Percentiles rank a stretch among this genome's conserved stretches.
phyloP scores from a whole-genome alignment of 139 green algal species.

The Gonium pectorale region DNA sequence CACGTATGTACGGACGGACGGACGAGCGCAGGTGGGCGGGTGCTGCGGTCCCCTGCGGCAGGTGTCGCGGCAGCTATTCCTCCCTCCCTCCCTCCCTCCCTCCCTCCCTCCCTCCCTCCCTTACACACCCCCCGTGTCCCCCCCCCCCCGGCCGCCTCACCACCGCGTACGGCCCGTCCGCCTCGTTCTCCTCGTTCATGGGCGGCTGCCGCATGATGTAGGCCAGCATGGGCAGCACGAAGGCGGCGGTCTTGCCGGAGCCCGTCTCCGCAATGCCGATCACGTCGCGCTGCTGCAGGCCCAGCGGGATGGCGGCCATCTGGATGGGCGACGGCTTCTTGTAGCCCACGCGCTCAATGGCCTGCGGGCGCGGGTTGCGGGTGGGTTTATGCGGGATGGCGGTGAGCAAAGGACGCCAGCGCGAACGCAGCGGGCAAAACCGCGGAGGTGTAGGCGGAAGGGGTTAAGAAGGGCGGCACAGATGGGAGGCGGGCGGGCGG shows the following conservation, averaged over 20 bases:
- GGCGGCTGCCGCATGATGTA: slow-evolving; percentile 94
- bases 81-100: too few species aligned
- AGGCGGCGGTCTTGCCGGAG: slow-evolving; percentile 97
- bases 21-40: too few species aligned
- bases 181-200: slow-evolving; percentile 90
- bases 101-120: too few species aligned
- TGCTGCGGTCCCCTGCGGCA: too few species aligned
- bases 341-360: slow-evolving; percentile 85
- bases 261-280: slow-evolving; percentile 97
- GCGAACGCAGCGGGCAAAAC: too few species aligned
- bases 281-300: slow-evolving; percentile 92
- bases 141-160: slow-evolving; percentile 25
- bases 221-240: slow-evolving; percentile 96
- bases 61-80: too few species aligned
- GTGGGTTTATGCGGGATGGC: neutral
- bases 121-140: too few species aligned
- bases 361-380: slow-evolving; percentile 52
- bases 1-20: too few species aligned
- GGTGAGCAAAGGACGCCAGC: too few species aligned
- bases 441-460: too few species aligned
- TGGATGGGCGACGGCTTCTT: slow-evolving; percentile 97
- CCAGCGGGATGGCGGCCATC: slow-evolving; percentile 96
- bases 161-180: slow-evolving; percentile 92
- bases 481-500: too few species aligned
- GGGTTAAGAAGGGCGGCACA: too few species aligned